Evolutionary conservation across 1,284 basidiomycete species (phyloP), one percentile per base, ranked within the genome.

Genomic region (Vanrija sp.): DNA sequence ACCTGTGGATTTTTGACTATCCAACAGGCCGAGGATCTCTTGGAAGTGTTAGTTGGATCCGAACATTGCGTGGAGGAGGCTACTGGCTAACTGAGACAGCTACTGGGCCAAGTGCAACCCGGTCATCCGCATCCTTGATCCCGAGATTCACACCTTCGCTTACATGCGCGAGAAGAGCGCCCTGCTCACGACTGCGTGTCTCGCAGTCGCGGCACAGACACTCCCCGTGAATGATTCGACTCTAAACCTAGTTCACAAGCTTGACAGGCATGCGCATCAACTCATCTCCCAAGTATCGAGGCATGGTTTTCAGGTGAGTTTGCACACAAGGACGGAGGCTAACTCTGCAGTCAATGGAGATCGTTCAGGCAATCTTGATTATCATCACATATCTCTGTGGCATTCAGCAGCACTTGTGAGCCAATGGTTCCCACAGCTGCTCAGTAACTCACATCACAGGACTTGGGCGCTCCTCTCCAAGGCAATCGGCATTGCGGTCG

Each of bases 21-120:
- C 29, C 15, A 38, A 3, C 10, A 34, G 18, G 9, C 14, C 5
- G 47, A 23, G 19, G 21, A 39, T 15, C 34, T 34, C 10, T 34
- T 14, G 9, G 34, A 34, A 12, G 34, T 34, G 34, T 34, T 8
- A 34, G 34, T 34, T 34, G 9, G 10, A 6, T 34, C 21, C 21
- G 5, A 12, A 12, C 34, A 5, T 14, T 2, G 1, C 14, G 1
- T 14, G 12, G 7, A 19, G 23, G 15, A 23, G 16, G 16, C n/a
- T 52, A 10, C 34, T 18, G n/a, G 21, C 34, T 34, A 14, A 34
- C 14, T 34, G 10, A 3, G 6, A 23, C 21, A 59, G 57, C 5
- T 59, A 55, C 46, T 59, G 57, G 57, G 38, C 49, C n/a, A 28
- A 54, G 15, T 54, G 52, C 38, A 45, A 59, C 28, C 53, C 57